Evolutionary conservation across 768 basidiomycete species (phyloP), one percentile per base, ranked within the genome.

Genomic region (Boletus rubescentipes): DNA sequence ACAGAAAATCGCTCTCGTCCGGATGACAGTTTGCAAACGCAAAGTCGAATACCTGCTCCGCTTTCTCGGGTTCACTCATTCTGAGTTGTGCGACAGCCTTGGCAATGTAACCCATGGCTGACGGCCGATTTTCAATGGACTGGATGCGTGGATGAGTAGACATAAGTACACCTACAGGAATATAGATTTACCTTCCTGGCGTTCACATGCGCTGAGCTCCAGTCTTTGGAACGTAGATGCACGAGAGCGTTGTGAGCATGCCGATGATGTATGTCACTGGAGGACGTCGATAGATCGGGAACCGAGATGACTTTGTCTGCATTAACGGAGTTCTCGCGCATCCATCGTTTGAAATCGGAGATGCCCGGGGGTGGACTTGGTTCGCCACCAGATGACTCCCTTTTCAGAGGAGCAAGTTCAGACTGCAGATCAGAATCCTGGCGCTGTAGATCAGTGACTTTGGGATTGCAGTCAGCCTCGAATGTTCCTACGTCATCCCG

Each of bases 81-180:
- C 26, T 6, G 26, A 26, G 3, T 26, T 54, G 53, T 2, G 57
- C 52, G 32, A 42, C 20, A 14, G 52, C 44, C 44, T n/a, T 58
- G 16, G 26, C 35, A 23, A 58, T 42, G 21, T 54, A 42, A 9
- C 57, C 53, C 29, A 58, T 50, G 8, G 49, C 20, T 18, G 57
- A 54, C n/a, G 31, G 23, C 9, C 11, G 52, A 29, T 20, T 12
- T 2, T 38, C 11, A 9, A 55, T 11, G 20, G 57, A 58, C 53
- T 58, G 9, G 31, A 26, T 4, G 6, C 1, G 15, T 18, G 1
- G 11, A 16, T 46, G 7, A 41, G 31, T 34, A 8, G 20, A 14
- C 30, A 30, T n/a, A n/a, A 36, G 16, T n/a, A n/a, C 36, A 9
- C 36, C 4, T 9, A 12, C 5, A 1, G 3, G 10, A 15, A 30